Base-by-base conservation (phyloP, 176 grass and related monocot species). In the Poa pratensis region DNA sequence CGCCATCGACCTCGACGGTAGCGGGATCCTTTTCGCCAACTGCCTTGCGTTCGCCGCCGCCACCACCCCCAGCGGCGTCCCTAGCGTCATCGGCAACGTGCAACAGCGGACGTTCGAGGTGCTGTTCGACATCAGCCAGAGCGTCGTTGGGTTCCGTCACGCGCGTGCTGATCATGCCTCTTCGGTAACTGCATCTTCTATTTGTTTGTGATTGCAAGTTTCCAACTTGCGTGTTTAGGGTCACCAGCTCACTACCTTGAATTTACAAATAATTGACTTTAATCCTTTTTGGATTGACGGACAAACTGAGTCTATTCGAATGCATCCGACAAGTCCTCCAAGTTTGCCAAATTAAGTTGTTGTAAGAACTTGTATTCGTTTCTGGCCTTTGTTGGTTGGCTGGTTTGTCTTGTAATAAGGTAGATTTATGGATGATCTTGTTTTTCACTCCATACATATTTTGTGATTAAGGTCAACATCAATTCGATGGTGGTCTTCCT, bases 31-130 rank as follows among this genome's bases (percentile, higher is more conserved):
- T 2, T 6, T 80, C 9, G 81, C 39, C 30, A 74, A 22, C 80
- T 94, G 92, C 81, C 92, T 97, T 14, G 95, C 90, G 2, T 97
- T 97, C 73, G 78, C 84, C 0, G 84, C 69, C 27, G 84, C 83
- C 54, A 34, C 4, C 69, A 83, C 55, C 81, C 24, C 55, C 7
- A 10, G 55, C 8, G 48, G 90, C 2, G 58, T 39, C 73, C 80
- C 94, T 5, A 88, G 94, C 20, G 1, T 94, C 75, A 69, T 94
- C 14, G 95, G 90, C 20, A 97, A 97, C 55, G 85, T 97, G 71
- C 94, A 97, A 70, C 91, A 97, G 83, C 76, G 83, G 71, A 92
- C 83, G 57, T 81, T 97, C 10, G 88, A 92, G 58, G 89, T 97
- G 24, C 18, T 97, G 19, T 74, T 80, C 58, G 72, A 86, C 35